Evolutionary conservation across 768 basidiomycete genomes (phyloP), one percentile per base, ranked within the genome.

Genomic region (Hysterangium stoloniferum): DNA sequence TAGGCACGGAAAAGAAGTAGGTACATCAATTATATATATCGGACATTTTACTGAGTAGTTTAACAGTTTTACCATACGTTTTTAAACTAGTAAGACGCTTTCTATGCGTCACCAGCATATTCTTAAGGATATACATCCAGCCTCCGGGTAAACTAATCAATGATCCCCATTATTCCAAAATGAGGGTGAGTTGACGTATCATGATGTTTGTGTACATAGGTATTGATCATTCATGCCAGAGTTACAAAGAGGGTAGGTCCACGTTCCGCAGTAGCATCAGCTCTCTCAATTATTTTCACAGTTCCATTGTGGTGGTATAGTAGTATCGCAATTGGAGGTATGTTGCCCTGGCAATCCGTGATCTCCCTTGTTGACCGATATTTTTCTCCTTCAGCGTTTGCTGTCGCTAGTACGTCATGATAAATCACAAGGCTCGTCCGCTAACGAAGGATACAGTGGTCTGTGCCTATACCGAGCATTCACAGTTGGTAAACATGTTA

Each of bases 241-340:
- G 20, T 22, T 41, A 41, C 28, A 41, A 41, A 41, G 40, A 41
- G 17, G 40, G 40, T 41, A 41, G 11, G 22, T 20, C 4, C 28
- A 41, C 28, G 19, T 11, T 22, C 13, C 13, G 11, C 40, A 2
- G 9, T 17, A 22, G 22, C 4, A 22, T 4, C 20, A 17, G 11
- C 28, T 13, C 28, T 11, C 4, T 13, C 40, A 8, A 20, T 22
- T 8, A 17, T 2, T 41, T 25, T 12, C 9, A 17, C 13, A 41
- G 40, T 41, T 41, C 40, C 40, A 4, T 22, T 41, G 40, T 41
- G 40, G 40, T 41, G 40, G 40, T 41, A 41, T 41, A 25, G 11
- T 41, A 9, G 22, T 25, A 25, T 41, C 28, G 17, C 40, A 12
- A 11, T 41, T 4, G 22, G 20, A 41, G 40, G 40, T 41, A 41